Base-by-base conservation (phyloP, 2,329 filamentous ascomycete species). In the Aspergillus udagawae region DNA sequence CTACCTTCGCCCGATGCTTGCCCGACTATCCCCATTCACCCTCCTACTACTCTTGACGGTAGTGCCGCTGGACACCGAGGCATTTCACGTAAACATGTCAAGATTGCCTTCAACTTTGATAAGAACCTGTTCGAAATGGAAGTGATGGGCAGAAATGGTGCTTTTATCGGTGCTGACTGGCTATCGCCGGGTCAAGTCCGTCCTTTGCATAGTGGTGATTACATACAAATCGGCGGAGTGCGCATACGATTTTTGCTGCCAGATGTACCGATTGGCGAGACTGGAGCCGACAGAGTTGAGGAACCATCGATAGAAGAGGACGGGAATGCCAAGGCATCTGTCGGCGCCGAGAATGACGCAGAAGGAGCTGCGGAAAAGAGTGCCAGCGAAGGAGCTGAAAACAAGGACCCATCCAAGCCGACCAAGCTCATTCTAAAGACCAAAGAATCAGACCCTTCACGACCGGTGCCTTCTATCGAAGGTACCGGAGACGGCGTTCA, bases 11-110 rank as follows among this genome's bases (percentile, higher is more conserved):
- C 81, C 3, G 73, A 80, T 54, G 76, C 81, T 56, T 82, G 79
- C 61, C 82, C 82, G 4, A 76, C 84, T 5, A 80, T 87, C 49
- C 83, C 84, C 4, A 84, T 87, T 35, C 85, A 86, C 61, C 82
- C 84, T 21, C 80, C 80, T 1, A 73, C 74, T 28, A 77, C 77
- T 17, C 67, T 75, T 41, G 74, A 78, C 49, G 80, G 75, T 47
- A 72, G 64, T 55, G 73, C 79, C 2, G 77, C 77, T 12, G 78
- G 78, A 17, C 82, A 85, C 61, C 82, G 81, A 60, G 80, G 80
- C 47, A 87, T 87, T 35, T 87, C 85, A 3, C 78, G 84, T 25
- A 80, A 84, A 63, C 85, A 88, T 66, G 79, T 85, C 53, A 82
- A 80, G 58, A 86, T 88, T 58, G 75, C 78, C 27, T 87, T 84